phyloP scores from a whole-genome alignment of 257 asterid genomes.

The Linaria vulgaris region DNA sequence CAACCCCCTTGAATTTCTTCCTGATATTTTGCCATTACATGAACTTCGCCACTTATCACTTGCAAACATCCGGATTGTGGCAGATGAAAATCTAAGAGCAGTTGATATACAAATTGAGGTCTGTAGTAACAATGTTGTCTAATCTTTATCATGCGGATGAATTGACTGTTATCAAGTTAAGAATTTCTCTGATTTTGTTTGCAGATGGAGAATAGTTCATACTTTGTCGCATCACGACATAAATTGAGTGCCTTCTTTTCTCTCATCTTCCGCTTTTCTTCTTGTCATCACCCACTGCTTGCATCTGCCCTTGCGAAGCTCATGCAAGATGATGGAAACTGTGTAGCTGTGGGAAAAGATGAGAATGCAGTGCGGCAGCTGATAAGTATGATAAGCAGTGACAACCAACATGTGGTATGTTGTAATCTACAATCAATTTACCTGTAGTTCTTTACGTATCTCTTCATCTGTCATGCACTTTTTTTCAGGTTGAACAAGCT shows the following conservation, averaged over 20 bases:
- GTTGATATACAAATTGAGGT: slow-evolving; percentile 97
- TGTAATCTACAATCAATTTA: slow-evolving; percentile 20
- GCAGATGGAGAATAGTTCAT: slow-evolving; percentile 97
- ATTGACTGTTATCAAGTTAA: slow-evolving; percentile 26
- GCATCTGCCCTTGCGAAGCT: slow-evolving; percentile 99
- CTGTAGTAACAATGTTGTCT: slow-evolving; percentile 29
- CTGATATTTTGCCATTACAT: slow-evolving; percentile 86
- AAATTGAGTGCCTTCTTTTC: slow-evolving; percentile 98
- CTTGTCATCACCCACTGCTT: slow-evolving; percentile 97
- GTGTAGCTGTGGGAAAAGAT: slow-evolving; percentile 94
- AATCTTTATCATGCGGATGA: slow-evolving; percentile 24
- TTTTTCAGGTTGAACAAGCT: slow-evolving; percentile 90
- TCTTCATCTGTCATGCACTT: slow-evolving; percentile 8
- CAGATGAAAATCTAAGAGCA: slow-evolving; percentile 85
- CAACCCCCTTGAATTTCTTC: slow-evolving; percentile 96
- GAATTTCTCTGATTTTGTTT: slow-evolving; percentile 29
- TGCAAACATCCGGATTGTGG: slow-evolving; percentile 89
- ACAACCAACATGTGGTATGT: slow-evolving; percentile 95
- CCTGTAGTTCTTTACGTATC: slow-evolving; percentile 19
- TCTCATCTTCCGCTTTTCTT: slow-evolving; percentile 97
- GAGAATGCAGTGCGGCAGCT: slow-evolving; percentile 98
- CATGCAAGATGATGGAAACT: slow-evolving; percentile 94
- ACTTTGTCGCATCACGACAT: slow-evolving; percentile 92
- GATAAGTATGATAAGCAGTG: slow-evolving; percentile 98
- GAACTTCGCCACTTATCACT: slow-evolving; percentile 95